Percentiles rank a stretch among this genome's conserved stretches.
Evolutionary conservation across 306 rosid genomes (phyloP).

Genomic region (Prunus mira): DNA sequence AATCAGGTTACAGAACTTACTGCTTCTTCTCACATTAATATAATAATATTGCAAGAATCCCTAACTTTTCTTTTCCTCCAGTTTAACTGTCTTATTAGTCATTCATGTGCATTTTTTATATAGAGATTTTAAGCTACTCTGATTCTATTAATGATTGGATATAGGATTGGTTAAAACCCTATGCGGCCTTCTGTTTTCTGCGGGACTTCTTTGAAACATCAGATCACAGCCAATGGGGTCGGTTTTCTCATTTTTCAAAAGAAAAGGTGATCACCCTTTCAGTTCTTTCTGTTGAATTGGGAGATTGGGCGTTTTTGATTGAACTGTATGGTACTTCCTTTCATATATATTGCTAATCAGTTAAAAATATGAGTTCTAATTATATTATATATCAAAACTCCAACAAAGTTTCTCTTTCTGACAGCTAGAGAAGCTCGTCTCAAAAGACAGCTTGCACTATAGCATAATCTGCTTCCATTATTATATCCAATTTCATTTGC

Average conservation of each 20-base stretch:
- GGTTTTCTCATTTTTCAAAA: constrained; percentile 65
- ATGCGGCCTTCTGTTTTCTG: constrained; percentile 89
- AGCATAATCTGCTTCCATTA: constrained; percentile 82
- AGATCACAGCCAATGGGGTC: constrained; percentile 93
- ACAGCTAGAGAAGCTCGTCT: constrained; percentile 87
- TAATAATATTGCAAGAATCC: constrained; percentile 14
- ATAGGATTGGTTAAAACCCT: constrained; percentile 96
- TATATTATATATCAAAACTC: not conserved
- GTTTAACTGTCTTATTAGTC: constrained; percentile 1
- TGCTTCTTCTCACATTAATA: constrained; percentile 5
- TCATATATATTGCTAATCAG: not conserved
- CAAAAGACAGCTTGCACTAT: constrained; percentile 76
- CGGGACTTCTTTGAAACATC: constrained; percentile 96
- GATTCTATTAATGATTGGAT: constrained; percentile 31
- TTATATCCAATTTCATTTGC: constrained; percentile 87
- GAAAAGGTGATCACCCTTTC: constrained; percentile 54
- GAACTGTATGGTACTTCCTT: not conserved
- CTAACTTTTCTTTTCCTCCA: not conserved
- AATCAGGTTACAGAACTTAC: constrained; percentile 59
- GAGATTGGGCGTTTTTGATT: not conserved
- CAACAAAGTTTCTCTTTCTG: constrained; percentile 21
- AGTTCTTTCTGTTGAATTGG: constrained; percentile 3
- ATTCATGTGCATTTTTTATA: constrained; percentile 4
- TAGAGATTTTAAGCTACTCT: constrained; percentile 3
- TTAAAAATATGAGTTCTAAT: not conserved